These are phyloP conservation scores for Tetratostichococcus sp. DNA, from an alignment of 139 green algal species.

Conservation along the genomic window DNA sequence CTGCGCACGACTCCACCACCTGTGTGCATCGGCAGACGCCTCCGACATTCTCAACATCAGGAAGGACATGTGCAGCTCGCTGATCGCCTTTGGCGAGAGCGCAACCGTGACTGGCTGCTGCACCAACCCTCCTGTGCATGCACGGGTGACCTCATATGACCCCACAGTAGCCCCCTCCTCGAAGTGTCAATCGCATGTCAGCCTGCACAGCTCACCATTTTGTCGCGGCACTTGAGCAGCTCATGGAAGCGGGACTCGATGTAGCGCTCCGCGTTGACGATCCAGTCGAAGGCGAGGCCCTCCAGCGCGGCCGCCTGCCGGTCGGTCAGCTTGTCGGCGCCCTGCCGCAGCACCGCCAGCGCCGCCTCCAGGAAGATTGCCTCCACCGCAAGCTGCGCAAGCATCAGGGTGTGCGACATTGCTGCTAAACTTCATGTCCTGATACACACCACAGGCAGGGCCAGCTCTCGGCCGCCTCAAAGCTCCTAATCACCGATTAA, in stretches of 20 bases:
- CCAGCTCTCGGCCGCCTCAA: no score
- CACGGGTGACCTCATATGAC: no score
- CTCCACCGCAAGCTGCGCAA: conserved; percentile 52
- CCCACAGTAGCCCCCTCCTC: no score
- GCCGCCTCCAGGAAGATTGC: conserved; percentile 62
- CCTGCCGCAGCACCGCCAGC: conserved; percentile 36
- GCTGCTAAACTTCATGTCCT: not conserved
- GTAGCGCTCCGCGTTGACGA: conserved; percentile 50
- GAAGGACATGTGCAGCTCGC: no score
- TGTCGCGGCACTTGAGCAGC: conserved; percentile 20
- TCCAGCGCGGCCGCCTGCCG: conserved; percentile 31
- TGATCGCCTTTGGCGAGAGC: no score
- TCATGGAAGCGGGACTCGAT: conserved; percentile 25
- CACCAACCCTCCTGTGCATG: no score
- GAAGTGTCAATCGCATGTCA: no score
- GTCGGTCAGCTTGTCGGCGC: conserved; percentile 19
- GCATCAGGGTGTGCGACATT: conserved; percentile 1
- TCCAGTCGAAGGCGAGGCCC: conserved; percentile 56
- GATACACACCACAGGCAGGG: no score
- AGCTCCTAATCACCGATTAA: no score
- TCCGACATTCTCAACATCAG: no score
- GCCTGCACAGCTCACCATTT: conserved; percentile 4
- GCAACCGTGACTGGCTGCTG: no score
- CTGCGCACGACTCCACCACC: not conserved
- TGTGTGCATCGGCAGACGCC: not conserved